Percentiles rank a stretch among this genome's conserved stretches.
Conservation (phyloP, 1,284 basidiomycete species). For the Apiotrichum mycotoxinovorans region DNA sequence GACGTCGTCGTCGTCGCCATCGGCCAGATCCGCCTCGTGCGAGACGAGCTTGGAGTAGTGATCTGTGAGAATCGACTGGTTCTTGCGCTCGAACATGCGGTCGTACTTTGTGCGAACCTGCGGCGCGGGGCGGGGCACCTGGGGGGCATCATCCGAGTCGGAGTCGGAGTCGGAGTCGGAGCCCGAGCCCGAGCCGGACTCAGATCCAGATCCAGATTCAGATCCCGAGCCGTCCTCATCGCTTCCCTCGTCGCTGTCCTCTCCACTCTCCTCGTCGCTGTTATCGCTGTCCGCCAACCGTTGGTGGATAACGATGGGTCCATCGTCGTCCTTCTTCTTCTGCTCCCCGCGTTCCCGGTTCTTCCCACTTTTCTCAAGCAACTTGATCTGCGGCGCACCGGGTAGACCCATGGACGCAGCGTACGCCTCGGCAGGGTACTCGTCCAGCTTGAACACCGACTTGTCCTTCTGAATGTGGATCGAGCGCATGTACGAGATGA, state of each 20-base stretch:
- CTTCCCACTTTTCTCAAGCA: constrained; percentile 52
- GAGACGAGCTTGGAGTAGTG: constrained; percentile 89
- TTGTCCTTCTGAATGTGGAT: constrained; percentile 94
- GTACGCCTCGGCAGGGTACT: constrained; percentile 76
- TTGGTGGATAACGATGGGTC: constrained; percentile 17
- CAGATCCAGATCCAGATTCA: constrained; percentile 2
- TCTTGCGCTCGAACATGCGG: constrained; percentile 95
- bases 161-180: constrained; percentile 4
- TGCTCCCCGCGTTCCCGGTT: constrained; percentile 24
- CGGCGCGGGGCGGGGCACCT: constrained; percentile 9
- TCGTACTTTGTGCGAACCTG: constrained; percentile 90
- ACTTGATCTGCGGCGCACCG: constrained; percentile 93
- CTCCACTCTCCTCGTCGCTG: constrained; percentile 21
- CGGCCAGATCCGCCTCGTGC: constrained; percentile 55
- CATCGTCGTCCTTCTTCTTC: constrained; percentile 26
- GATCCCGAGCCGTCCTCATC: constrained; percentile 26
- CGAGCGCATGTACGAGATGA: constrained; percentile 93
- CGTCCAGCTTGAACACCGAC: constrained; percentile 78
- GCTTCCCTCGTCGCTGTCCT: constrained; percentile 27
- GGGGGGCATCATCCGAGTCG: not conserved
- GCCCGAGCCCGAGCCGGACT: constrained; percentile 1
- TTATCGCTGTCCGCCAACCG: constrained; percentile 15
- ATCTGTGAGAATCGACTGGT: constrained; percentile 86
- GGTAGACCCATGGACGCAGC: constrained; percentile 89
- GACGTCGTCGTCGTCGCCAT: constrained; percentile 74